These are phyloP conservation scores for Alnus glutinosa DNA, from an alignment of 306 rosid genomes.

Conservation along the genomic window DNA sequence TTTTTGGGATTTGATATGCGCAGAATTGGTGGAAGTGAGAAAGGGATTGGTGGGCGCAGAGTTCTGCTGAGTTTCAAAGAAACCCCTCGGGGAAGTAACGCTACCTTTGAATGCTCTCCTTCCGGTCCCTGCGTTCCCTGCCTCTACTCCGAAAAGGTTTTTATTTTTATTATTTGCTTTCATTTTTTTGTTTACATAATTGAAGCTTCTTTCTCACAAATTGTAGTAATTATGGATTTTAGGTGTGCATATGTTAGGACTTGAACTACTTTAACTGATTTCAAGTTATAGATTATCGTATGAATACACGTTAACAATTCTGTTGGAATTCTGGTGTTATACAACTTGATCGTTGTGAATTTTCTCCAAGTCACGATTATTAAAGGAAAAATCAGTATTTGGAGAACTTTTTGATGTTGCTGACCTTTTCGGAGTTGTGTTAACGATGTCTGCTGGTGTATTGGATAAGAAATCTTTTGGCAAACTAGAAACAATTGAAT, in stretches of 20 bases:
- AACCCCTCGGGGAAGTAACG: slow-evolving; percentile 61
- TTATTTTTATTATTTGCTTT: background rate
- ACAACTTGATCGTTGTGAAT: background rate
- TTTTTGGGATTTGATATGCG: slow-evolving; percentile 31
- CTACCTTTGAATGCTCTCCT: slow-evolving; percentile 80
- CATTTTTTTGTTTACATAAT: background rate
- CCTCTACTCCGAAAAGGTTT: slow-evolving; percentile 84
- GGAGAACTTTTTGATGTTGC: background rate
- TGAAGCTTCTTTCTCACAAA: background rate
- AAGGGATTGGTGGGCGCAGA: slow-evolving; percentile 53
- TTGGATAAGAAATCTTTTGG: background rate
- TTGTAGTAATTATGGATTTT: background rate
- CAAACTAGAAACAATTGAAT: background rate
- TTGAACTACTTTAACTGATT: background rate
- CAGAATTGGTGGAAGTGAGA: slow-evolving; percentile 39
- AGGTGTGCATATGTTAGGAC: background rate
- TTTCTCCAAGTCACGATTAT: background rate
- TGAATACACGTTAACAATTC: background rate
- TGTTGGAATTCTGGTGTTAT: background rate
- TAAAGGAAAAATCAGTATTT: background rate
- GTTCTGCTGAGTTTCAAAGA: slow-evolving; percentile 72
- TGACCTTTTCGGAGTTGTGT: background rate
- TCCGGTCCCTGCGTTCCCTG: slow-evolving; percentile 93
- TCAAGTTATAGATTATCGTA: background rate
- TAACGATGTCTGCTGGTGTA: background rate